Conservation (phyloP, 768 basidiomycete genomes). For the Boletus edulis region DNA sequence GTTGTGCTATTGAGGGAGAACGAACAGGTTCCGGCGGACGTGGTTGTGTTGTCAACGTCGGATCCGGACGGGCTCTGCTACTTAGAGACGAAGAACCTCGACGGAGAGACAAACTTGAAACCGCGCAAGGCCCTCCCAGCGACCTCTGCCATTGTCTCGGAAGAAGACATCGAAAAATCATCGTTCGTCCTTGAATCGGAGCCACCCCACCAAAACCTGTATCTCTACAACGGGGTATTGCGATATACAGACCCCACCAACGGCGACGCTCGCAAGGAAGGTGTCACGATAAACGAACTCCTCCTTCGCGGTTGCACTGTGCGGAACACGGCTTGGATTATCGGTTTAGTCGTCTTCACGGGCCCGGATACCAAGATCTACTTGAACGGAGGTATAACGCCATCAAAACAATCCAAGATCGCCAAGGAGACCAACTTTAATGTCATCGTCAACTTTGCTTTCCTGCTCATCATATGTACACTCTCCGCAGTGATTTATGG, state of each 20-base stretch:
- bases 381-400: conserved; percentile 89
- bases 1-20: conserved; percentile 87
- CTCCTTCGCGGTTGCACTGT: conserved; percentile 88
- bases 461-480: conserved; percentile 76
- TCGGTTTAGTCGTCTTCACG: conserved; percentile 92
- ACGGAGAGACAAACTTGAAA: conserved; percentile 97
- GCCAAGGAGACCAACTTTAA: conserved; percentile 99
- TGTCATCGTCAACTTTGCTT: conserved; percentile 87
- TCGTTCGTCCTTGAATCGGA: conserved; percentile 91
- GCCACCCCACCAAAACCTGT: conserved; percentile 90
- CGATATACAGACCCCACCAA: conserved; percentile 59
- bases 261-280: conserved; percentile 57
- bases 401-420: conserved; percentile 96
- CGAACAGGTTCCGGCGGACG: conserved; percentile 96
- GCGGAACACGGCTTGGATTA: conserved; percentile 89
- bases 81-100: conserved; percentile 96
- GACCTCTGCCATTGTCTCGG: conserved; percentile 71
- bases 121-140: conserved; percentile 73
- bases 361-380: conserved; percentile 92
- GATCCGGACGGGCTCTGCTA: conserved; percentile 92
- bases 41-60: conserved; percentile 88
- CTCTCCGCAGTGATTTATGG: conserved; percentile 77
- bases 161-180: conserved; percentile 88
- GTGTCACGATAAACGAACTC: conserved; percentile 88
- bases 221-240: conserved; percentile 84